Conservation (phyloP, 768 basidiomycete genomes). For the Lactarius sanguifluus region DNA sequence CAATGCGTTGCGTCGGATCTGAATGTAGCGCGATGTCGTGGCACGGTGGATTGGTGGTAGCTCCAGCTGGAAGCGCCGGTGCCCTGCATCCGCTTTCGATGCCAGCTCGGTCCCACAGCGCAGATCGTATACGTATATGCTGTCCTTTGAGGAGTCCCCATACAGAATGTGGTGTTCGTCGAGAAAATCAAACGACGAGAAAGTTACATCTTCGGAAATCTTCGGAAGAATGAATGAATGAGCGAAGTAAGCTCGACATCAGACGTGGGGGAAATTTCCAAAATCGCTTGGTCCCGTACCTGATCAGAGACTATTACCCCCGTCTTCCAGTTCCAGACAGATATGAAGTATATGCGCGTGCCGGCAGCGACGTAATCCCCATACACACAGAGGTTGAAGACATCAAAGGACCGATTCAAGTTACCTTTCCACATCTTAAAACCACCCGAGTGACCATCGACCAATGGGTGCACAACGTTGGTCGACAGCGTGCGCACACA, state of each 20-base stretch:
- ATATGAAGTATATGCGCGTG: constrained; percentile 12
- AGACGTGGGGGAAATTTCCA: too few species aligned
- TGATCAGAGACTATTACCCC: constrained; percentile 6
- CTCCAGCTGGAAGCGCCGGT: constrained; percentile 6
- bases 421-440: background rate
- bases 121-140: constrained; percentile 20
- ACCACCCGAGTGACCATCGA: background rate
- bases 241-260: background rate
- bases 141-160: constrained; percentile 6
- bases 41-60: constrained; percentile 13
- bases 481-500: constrained; percentile 12
- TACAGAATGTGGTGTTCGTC: constrained; percentile 23
- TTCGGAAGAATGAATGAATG: background rate
- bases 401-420: background rate
- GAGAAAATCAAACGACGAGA: constrained; percentile 23
- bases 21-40: constrained; percentile 16
- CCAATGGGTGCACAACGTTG: constrained; percentile 1
- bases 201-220: background rate
- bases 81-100: background rate
- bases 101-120: background rate
- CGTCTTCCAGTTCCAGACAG: constrained; percentile 26
- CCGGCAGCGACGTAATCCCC: constrained; percentile 17
- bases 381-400: background rate
- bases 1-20: constrained; percentile 16
- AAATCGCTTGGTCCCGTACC: constrained; percentile 1